A percentile compares a stretch with the other conserved stretches of the same genome.
Conservation (phyloP, 108 stramenopile species). For the Cyclostephanos tholiformis region DNA sequence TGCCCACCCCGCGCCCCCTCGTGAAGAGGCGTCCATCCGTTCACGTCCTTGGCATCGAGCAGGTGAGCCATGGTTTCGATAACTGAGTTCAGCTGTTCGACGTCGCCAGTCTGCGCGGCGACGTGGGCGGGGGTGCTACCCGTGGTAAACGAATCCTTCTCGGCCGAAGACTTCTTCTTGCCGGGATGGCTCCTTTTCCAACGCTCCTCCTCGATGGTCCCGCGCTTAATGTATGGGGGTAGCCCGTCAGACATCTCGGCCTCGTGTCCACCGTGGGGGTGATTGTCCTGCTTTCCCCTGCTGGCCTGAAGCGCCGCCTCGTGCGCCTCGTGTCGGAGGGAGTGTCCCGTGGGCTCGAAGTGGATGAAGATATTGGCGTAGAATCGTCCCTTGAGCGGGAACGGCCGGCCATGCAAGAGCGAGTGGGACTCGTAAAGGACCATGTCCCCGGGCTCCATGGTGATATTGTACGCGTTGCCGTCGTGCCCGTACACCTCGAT, state of each 20-base stretch:
- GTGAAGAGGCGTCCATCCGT: slow-evolving; percentile 88
- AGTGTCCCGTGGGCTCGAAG: slow-evolving; percentile 80
- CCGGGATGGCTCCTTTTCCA: slow-evolving; percentile 64
- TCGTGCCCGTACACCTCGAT: slow-evolving; percentile 92
- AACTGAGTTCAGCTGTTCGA: slow-evolving; percentile 45
- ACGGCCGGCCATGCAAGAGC: slow-evolving; percentile 90
- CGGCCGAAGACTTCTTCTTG: slow-evolving; percentile 24
- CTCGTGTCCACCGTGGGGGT: slow-evolving; percentile 71
- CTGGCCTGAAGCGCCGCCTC: slow-evolving; percentile 56
- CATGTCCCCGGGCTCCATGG: slow-evolving; percentile 91
- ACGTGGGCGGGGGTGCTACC: slow-evolving; percentile 71
- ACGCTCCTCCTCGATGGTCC: slow-evolving; percentile 65
- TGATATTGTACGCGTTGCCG: slow-evolving; percentile 87
- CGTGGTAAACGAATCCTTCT: slow-evolving; percentile 50
- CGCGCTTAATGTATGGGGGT: slow-evolving; percentile 70
- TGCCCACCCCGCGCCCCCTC: slow-evolving; percentile 82
- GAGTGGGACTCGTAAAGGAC: slow-evolving; percentile 91
- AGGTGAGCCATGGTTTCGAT: slow-evolving; percentile 57
- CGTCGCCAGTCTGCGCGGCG: slow-evolving; percentile 70
- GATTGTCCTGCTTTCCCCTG: slow-evolving; percentile 57
- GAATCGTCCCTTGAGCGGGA: slow-evolving; percentile 84
- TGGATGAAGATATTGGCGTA: slow-evolving; percentile 93
- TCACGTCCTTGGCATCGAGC: slow-evolving; percentile 72
- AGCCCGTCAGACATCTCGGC: slow-evolving; percentile 53
- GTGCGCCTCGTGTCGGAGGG: slow-evolving; percentile 69